Evolutionary conservation across 2,329 filamentous ascomycete genomes (phyloP).

Genomic region (Tolypocladium amazonense): DNA sequence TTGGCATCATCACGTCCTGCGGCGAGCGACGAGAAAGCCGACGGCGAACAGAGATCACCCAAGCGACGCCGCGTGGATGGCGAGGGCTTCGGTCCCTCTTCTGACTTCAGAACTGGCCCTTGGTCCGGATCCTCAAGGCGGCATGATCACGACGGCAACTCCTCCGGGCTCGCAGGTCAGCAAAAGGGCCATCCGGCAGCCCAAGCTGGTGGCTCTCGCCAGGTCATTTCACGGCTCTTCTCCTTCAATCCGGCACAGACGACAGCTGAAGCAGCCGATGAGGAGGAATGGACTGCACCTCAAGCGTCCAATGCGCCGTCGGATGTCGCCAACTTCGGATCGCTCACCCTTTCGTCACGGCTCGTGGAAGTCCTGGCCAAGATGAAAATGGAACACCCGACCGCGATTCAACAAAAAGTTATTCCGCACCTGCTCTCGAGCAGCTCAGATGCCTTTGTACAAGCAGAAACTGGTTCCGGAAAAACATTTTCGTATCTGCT

Average conservation of each 20-base stretch:
- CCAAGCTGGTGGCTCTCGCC: conserved; percentile 21
- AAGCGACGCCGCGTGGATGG: conserved; percentile 35
- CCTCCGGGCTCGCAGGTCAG: conserved; percentile 6
- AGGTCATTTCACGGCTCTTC: conserved; percentile 85
- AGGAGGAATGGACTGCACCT: conserved; percentile 41
- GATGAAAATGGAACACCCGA: conserved; percentile 81
- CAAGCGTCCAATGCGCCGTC: conserved; percentile 84
- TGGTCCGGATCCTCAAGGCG: neutral
- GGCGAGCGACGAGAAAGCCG: conserved; percentile 11
- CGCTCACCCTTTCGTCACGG: conserved; percentile 69
- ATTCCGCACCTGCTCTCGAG: conserved; percentile 70
- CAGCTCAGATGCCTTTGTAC: conserved; percentile 86
- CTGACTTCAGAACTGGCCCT: neutral
- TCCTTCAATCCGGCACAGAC: conserved; percentile 74
- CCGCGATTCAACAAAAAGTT: conserved; percentile 86
- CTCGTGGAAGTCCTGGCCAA: conserved; percentile 80
- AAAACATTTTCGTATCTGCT: conserved; percentile 95
- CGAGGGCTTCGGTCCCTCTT: conserved; percentile 7
- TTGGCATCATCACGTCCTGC: conserved; percentile 13
- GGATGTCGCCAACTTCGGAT: conserved; percentile 77
- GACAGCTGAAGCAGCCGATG: conserved; percentile 44
- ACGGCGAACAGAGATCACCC: conserved; percentile 21
- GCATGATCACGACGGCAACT: conserved; percentile 4
- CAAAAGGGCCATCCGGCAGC: conserved; percentile 12
- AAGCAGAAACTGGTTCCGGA: conserved; percentile 93